A percentile compares a stretch with the other conserved stretches of the same genome.
phyloP scores from a whole-genome alignment of 805 yeast genomes.

The Pichia exigua region DNA sequence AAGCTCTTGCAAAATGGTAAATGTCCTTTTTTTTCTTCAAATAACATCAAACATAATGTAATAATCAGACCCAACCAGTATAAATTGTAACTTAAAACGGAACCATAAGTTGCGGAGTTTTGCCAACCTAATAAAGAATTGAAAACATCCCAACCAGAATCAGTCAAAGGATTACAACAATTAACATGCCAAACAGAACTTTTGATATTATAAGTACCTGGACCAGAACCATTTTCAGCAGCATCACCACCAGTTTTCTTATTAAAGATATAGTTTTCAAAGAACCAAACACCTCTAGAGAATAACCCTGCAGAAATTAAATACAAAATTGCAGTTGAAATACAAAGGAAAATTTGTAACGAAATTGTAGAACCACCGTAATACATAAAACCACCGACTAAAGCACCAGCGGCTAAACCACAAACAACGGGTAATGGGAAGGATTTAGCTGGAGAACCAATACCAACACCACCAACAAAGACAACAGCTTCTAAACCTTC shows the following conservation, averaged over 20 bases:
- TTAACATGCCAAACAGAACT: constrained; percentile 87
- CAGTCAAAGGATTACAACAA: constrained; percentile 87
- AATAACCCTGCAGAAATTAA: constrained; percentile 83
- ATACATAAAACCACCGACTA: constrained; percentile 62
- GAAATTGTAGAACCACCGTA: constrained; percentile 72
- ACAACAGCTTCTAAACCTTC: constrained; percentile 95
- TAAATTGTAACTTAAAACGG: constrained; percentile 74
- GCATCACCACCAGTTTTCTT: constrained; percentile 82
- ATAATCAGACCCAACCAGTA: constrained; percentile 69
- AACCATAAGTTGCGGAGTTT: constrained; percentile 86
- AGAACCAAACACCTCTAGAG: constrained; percentile 84
- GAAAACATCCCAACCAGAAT: constrained; percentile 92
- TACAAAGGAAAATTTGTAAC: constrained; percentile 71
- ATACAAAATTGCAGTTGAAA: constrained; percentile 79
- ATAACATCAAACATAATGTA: constrained; percentile 52
- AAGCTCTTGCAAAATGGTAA: constrained; percentile 52
- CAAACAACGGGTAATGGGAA: constrained; percentile 83
- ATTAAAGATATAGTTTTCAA: constrained; percentile 60
- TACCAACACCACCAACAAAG: constrained; percentile 88
- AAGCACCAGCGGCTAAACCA: constrained; percentile 69
- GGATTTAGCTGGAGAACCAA: constrained; percentile 38
- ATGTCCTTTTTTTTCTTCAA: constrained; percentile 74
- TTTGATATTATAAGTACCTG: constrained; percentile 79
- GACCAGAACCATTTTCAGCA: constrained; percentile 81
- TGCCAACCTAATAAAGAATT: constrained; percentile 93